phyloP scores from a whole-genome alignment of 2,329 filamentous ascomycete species.

The Trichoderma citrinoviride region DNA sequence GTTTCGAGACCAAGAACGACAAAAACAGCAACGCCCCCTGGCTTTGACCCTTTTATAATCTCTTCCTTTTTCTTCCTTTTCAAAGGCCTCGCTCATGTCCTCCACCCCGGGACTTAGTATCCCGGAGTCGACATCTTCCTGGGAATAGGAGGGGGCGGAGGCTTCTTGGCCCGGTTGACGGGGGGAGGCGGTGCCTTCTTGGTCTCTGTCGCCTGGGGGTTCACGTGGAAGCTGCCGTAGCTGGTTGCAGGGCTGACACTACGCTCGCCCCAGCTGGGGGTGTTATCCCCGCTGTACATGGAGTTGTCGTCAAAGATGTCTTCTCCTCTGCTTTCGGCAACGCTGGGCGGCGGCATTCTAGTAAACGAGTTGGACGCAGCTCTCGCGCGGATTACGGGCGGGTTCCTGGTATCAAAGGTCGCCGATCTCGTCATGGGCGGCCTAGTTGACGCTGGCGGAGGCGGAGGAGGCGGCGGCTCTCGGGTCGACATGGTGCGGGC shows the following conservation, averaged over 20 bases:
- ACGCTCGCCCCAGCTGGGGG: slow-evolving; percentile 50
- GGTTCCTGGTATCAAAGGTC: slow-evolving; percentile 39
- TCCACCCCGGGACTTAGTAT: slow-evolving; percentile 8
- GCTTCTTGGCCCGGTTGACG: slow-evolving; percentile 52
- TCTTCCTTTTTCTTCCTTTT: too few species aligned
- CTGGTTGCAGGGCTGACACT: slow-evolving; percentile 57
- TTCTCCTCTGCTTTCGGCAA: slow-evolving; percentile 34
- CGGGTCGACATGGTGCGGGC: slow-evolving; percentile 26
- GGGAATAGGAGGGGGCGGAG: slow-evolving; percentile 52
- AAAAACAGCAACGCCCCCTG: not conserved
- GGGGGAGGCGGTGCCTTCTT: slow-evolving; percentile 57
- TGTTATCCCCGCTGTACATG: slow-evolving; percentile 49
- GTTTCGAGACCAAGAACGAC: not conserved
- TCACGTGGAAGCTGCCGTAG: slow-evolving; percentile 52
- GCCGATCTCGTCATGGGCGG: slow-evolving; percentile 39
- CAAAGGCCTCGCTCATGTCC: not conserved
- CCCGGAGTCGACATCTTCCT: slow-evolving; percentile 30
- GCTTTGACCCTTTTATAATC: not conserved
- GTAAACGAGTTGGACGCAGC: slow-evolving; percentile 42
- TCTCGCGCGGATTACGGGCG: slow-evolving; percentile 26
- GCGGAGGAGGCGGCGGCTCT: slow-evolving; percentile 30
- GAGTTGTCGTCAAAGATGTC: slow-evolving; percentile 53
- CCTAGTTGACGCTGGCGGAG: slow-evolving; percentile 36
- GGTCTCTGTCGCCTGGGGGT: slow-evolving; percentile 36
- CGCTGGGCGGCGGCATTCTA: slow-evolving; percentile 41